A percentile compares a stretch with the other conserved stretches of the same genome.
These are phyloP conservation scores for Porphyrellus cyaneotinctus DNA, from an alignment of 768 basidiomycete species.

Conservation along the genomic window DNA sequence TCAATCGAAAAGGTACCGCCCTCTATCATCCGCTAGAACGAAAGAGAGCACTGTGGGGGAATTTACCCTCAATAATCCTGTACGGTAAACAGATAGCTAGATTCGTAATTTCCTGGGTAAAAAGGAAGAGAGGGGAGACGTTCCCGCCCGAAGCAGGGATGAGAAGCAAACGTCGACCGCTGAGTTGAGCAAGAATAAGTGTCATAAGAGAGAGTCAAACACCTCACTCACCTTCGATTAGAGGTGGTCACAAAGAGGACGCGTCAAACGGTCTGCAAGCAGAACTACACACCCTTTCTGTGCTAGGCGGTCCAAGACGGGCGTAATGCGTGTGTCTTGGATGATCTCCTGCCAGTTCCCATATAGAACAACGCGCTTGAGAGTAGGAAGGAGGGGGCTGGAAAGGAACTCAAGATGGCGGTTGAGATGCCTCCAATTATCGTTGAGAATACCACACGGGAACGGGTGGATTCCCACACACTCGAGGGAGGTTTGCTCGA, in stretches of 20 bases:
- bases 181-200: neutral
- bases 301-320: constrained; percentile 30
- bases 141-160: neutral
- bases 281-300: constrained; percentile 32
- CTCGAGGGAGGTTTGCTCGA: constrained; percentile 33
- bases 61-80: neutral
- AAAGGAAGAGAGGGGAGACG: neutral
- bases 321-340: constrained; percentile 36
- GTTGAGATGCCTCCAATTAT: constrained; percentile 30
- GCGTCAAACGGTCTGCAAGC: constrained; percentile 10
- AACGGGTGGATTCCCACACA: constrained; percentile 51
- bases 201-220: neutral
- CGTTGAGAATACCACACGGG: constrained; percentile 40
- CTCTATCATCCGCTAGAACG: neutral
- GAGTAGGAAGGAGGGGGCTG: constrained; percentile 40
- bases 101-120: neutral
- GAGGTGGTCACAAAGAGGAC: constrained; percentile 17
- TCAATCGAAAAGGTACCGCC: neutral
- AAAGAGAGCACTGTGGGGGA: neutral
- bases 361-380: constrained; percentile 44
- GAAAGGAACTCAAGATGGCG: constrained; percentile 46
- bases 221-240: constrained; percentile 9
- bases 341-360: constrained; percentile 49
- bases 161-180: neutral
- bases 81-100: neutral